Conservation (phyloP, 208 protist species). For the Trypanosoma mega region DNA sequence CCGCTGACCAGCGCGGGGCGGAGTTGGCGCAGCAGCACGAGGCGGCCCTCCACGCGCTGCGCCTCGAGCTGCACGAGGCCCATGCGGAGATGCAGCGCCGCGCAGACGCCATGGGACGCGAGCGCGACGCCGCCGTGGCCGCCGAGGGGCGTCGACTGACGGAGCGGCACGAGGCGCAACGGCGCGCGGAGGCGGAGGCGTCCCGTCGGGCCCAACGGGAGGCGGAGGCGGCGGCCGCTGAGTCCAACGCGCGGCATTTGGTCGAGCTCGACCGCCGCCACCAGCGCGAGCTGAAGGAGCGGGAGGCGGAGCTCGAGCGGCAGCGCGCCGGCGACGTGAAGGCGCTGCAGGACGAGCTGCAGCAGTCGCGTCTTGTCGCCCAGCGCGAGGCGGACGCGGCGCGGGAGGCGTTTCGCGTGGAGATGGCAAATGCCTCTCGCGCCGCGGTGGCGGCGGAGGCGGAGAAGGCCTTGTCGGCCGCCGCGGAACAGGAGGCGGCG, state of each 20-base stretch:
- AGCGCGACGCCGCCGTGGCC: no score
- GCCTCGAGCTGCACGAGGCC: constrained; percentile 10
- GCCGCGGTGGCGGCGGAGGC: constrained; percentile 14
- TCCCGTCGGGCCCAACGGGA: no score
- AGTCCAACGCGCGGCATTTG: no score
- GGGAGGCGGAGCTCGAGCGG: constrained; percentile 7
- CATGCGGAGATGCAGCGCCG: constrained; percentile 13
- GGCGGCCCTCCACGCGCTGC: constrained; percentile 12
- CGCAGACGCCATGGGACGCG: no score
- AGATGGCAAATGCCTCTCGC: background rate
- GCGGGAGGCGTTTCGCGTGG: no score
- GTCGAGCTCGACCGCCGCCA: no score
- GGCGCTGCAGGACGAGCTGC: constrained; percentile 13
- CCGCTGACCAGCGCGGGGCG: background rate
- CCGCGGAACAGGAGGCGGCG: background rate
- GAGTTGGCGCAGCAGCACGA: background rate
- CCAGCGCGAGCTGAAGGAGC: constrained; percentile 8
- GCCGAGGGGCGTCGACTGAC: no score
- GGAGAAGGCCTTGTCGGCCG: background rate
- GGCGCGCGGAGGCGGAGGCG: constrained; percentile 4
- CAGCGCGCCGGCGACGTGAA: constrained; percentile 7
- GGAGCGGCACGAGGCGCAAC: no score
- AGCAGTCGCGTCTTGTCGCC: background rate
- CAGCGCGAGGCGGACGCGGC: background rate
- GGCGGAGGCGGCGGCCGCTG: no score